phyloP scores from a whole-genome alignment of 2,329 filamentous ascomycete genomes.

The Diaporthe australafricana region DNA sequence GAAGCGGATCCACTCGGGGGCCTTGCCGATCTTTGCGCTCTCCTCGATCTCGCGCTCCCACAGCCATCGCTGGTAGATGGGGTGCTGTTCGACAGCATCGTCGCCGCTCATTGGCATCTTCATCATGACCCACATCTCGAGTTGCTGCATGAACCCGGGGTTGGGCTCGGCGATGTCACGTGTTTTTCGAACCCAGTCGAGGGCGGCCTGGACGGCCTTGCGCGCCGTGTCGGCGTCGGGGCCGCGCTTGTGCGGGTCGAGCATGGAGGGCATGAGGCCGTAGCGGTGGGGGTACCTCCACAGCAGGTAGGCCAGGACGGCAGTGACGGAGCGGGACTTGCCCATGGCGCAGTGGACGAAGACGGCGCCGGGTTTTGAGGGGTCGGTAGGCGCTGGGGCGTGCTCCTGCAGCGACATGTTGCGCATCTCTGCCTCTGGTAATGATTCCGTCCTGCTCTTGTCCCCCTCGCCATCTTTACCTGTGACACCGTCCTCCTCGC shows the following conservation, averaged over 20 bases:
- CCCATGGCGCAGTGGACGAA: constrained; percentile 88
- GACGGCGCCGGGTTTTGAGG: constrained; percentile 54
- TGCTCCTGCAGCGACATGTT: constrained; percentile 14
- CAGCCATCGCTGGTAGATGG: constrained; percentile 81
- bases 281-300: constrained; percentile 70
- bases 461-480: neutral
- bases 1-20: constrained; percentile 86
- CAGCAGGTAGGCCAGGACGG: constrained; percentile 87
- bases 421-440: constrained; percentile 14
- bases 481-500: neutral
- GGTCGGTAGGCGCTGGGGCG: constrained; percentile 31
- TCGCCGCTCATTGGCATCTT: constrained; percentile 73
- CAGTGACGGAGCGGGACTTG: constrained; percentile 90
- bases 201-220: constrained; percentile 68
- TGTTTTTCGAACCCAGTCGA: constrained; percentile 75
- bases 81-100: constrained; percentile 69
- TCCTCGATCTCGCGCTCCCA: constrained; percentile 67
- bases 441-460: neutral
- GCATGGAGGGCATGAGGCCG: constrained; percentile 55
- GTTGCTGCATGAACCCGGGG: constrained; percentile 88
- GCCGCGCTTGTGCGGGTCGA: constrained; percentile 43
- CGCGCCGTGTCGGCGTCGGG: constrained; percentile 50
- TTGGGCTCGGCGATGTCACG: constrained; percentile 90
- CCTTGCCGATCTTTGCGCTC: constrained; percentile 77
- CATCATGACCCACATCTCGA: constrained; percentile 90